Evolutionary conservation across 2,329 filamentous ascomycete genomes (phyloP).

Genomic region (Scedosporium dehoogii): DNA sequence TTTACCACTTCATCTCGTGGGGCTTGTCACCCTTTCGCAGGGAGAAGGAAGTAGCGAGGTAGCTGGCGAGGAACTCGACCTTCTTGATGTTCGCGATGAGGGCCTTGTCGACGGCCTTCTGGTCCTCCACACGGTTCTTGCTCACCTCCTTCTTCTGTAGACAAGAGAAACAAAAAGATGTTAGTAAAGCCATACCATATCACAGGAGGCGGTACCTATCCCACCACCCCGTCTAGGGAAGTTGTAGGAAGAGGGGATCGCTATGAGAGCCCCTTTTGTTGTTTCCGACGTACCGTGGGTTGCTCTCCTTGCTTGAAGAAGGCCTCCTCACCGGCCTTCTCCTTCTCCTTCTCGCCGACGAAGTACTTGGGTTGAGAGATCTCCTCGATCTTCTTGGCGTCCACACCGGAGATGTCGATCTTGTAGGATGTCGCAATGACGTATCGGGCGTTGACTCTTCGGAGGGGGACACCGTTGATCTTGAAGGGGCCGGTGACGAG

Average conservation of each 20-base stretch:
- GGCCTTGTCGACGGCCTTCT: conserved; percentile 97
- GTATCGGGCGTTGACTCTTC: conserved; percentile 87
- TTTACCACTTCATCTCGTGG: conserved; percentile 99
- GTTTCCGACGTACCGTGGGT: conserved; percentile 62
- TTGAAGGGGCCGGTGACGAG: conserved; percentile 99
- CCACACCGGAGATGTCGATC: conserved; percentile 76
- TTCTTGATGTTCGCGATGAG: conserved; percentile 96
- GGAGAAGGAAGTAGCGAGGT: conserved; percentile 94
- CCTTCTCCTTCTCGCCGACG: conserved; percentile 84
- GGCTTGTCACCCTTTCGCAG: conserved; percentile 99
- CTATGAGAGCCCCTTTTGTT: background rate
- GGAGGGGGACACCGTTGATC: conserved; percentile 97
- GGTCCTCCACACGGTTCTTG: conserved; percentile 87
- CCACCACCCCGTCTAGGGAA: background rate
- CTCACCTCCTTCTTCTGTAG: conserved; percentile 91
- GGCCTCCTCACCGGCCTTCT: conserved; percentile 95
- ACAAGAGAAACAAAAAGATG: conserved; percentile 10
- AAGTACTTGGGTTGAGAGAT: conserved; percentile 79
- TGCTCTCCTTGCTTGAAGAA: conserved; percentile 99
- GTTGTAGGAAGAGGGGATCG: background rate
- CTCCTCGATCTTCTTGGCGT: conserved; percentile 82
- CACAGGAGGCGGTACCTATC: background rate
- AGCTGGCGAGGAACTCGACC: conserved; percentile 85
- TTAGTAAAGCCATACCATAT: conserved; percentile 21
- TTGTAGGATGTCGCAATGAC: conserved; percentile 84